phyloP scores from a whole-genome alignment of 768 basidiomycete genomes.

The Terana coerulea region DNA sequence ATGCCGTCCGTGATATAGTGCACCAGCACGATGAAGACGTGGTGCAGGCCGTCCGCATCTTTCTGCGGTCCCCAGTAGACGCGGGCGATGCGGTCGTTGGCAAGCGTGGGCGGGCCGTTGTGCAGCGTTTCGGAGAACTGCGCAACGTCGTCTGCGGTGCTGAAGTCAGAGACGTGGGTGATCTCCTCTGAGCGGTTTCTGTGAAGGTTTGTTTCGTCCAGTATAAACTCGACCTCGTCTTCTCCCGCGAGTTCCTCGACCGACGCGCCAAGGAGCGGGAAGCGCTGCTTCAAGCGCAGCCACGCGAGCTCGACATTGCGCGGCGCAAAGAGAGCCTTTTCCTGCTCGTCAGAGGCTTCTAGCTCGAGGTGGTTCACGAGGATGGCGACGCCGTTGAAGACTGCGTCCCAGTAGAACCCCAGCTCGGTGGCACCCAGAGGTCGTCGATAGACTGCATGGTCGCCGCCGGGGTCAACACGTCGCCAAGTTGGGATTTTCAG shows the following conservation, averaged over 20 bases:
- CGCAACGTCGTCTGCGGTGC: constrained; percentile 31
- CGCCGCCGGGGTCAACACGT: neutral
- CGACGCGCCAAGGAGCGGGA: constrained; percentile 44
- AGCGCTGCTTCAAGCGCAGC: constrained; percentile 43
- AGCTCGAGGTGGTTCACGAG: constrained; percentile 32
- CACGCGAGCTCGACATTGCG: constrained; percentile 41
- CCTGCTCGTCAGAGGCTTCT: constrained; percentile 17
- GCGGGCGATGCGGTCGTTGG: constrained; percentile 36
- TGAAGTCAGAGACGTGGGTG: constrained; percentile 28
- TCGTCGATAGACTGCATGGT: constrained; percentile 3
- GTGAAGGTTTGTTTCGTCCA: constrained; percentile 35
- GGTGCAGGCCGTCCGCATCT: constrained; percentile 33
- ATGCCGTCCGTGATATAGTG: constrained; percentile 52
- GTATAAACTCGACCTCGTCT: constrained; percentile 35
- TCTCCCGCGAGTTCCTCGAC: constrained; percentile 31
- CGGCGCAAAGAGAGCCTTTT: constrained; percentile 23
- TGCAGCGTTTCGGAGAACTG: constrained; percentile 27
- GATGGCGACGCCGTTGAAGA: constrained; percentile 37
- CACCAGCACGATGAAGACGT: constrained; percentile 41
- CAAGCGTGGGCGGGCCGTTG: constrained; percentile 35
- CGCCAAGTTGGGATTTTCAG: neutral
- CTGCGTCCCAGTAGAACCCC: constrained; percentile 22
- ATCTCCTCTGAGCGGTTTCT: constrained; percentile 37
- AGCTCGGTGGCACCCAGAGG: constrained; percentile 19
- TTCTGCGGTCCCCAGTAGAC: constrained; percentile 35